Base-by-base conservation (phyloP, 805 yeast genomes). In the Sugiyamaella valdiviana region DNA sequence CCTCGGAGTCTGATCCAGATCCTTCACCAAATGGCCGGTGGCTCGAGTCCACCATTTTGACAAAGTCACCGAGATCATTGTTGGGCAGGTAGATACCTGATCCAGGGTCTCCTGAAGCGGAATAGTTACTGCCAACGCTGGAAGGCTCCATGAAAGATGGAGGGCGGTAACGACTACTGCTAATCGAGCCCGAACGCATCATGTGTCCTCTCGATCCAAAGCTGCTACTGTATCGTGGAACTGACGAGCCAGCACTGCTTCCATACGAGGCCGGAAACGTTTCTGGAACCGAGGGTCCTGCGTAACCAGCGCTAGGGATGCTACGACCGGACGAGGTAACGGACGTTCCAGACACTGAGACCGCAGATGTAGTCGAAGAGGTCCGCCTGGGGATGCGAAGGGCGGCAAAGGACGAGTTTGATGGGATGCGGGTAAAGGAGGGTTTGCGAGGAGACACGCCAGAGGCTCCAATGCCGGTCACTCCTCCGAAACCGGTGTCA, bases 21-120 rank as follows among this genome's bases (percentile, higher is more conserved):
- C 32, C 32, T 10, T 38, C 36, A 22, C 51, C 54, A 36, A 56
- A 51, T 6, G 53, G 54, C 2, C 53, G 52, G 16, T 48, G 39
- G 79, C 85, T 6, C 74, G 79, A 77, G 54, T 85, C 93, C 39
- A 85, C 77, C 73, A 83, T 70, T 53, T 76, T 72, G 41, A 85
- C 83, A 68, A 85, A 85, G 44, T 83, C 85, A 50, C 82, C 74
- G 16, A 85, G 70, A 20, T 63, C 69, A 15, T 59, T 51, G 26
- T 59, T 81, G 48, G 77, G 81, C 39, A 71, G 61, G 55, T 73
- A 73, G 9, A 75, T 53, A 2, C 79, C 79, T 45, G 69, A 61
- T 6, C 66, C 67, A 6, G 68, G 70, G 41, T 59, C 66, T 24
- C 56, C 51, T 2, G 63, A 51, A 4, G 57, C 51, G 10, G 61